These are phyloP conservation scores for Stephania yunnanensis DNA, from an alignment of 164 flowering plant genomes.

Conservation along the genomic window DNA sequence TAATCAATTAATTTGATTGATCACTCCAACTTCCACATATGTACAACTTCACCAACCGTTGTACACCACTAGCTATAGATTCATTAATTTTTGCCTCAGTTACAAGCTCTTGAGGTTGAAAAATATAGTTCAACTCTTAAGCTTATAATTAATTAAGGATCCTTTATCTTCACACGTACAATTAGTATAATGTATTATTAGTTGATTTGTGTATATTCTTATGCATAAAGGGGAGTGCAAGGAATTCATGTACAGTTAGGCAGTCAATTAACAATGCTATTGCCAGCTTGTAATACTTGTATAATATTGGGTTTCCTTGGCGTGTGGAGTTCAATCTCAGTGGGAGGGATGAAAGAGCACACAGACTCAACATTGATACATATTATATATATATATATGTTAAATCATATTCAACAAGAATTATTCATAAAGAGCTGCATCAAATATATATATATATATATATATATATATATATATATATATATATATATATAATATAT, in stretches of 20 bases:
- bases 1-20: background rate
- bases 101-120: background rate
- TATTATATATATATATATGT: too few relatives aligned
- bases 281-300: slow-evolving; percentile 26
- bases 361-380: background rate
- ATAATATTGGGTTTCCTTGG: slow-evolving; percentile 32
- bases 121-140: background rate
- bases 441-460: background rate
- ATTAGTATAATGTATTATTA: background rate
- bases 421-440: background rate
- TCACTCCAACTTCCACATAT: background rate
- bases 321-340: slow-evolving; percentile 38
- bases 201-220: background rate
- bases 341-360: slow-evolving; percentile 9
- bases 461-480: background rate
- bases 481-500: background rate
- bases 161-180: background rate
- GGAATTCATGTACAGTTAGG: slow-evolving; percentile 20
- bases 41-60: background rate
- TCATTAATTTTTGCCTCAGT: background rate
- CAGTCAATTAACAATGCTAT: slow-evolving; percentile 24
- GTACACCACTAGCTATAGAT: background rate
- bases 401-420: background rate
- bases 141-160: background rate
- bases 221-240: background rate